Evolutionary conservation across 352 stramenopile species (phyloP).

Genomic region (Pythium scleroteichum): DNA sequence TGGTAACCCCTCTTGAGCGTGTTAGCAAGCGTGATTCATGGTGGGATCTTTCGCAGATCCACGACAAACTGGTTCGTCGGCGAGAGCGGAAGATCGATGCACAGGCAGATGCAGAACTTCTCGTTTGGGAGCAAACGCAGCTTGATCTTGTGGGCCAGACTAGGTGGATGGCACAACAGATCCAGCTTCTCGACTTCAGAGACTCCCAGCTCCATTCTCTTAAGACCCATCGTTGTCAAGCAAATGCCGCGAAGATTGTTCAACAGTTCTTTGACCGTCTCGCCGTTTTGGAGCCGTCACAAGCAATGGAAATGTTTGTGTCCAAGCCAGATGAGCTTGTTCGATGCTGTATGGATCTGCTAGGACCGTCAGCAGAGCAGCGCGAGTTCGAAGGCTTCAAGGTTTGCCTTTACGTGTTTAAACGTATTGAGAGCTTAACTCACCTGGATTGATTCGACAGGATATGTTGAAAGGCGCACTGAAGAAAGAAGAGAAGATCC

Average conservation of each 20-base stretch:
- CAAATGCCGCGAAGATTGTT: conserved; percentile 29
- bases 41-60: conserved; percentile 23
- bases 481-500: conserved; percentile 17
- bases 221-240: conserved; percentile 35
- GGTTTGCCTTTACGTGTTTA: conserved; percentile 5
- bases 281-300: conserved; percentile 29
- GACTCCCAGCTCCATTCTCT: conserved; percentile 29
- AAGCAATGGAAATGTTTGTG: conserved; percentile 38
- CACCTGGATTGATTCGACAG: conserved; percentile 1
- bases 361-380: conserved; percentile 9
- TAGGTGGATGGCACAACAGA: conserved; percentile 7
- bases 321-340: conserved; percentile 22
- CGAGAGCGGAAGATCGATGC: conserved; percentile 34
- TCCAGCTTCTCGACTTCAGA: conserved; percentile 20
- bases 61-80: conserved; percentile 20
- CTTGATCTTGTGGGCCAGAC: conserved; percentile 24
- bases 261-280: conserved; percentile 54
- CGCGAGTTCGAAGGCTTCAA: conserved; percentile 22
- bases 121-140: conserved; percentile 43
- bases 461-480: conserved; percentile 15
- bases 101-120: conserved; percentile 30
- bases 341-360: conserved; percentile 21
- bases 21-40: background rate
- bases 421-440: background rate
- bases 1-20: background rate